Conservation (phyloP, 129 eudicot species). For the sunflower (Helianthus annuus) region HanXRQr2.0-SUNRISE NC_035441.2:47904899-47905398, state of each 20-base stretch:
- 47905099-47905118: slow-evolving; percentile 98
- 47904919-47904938: slow-evolving; percentile 99
- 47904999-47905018: slow-evolving; percentile 97
- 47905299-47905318: too few relatives aligned
- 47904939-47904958: slow-evolving; percentile 98
- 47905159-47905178: slow-evolving; percentile 72
- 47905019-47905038: slow-evolving; percentile 90
- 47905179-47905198: slow-evolving; percentile 74
- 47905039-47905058: slow-evolving; percentile 94
- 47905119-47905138: slow-evolving; percentile 93
- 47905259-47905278: too few relatives aligned
- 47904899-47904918: slow-evolving; percentile 86
- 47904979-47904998: slow-evolving; percentile 79
- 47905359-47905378: too few relatives aligned
- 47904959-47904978: slow-evolving; percentile 92
- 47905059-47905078: slow-evolving; percentile 91
- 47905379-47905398: too few relatives aligned
- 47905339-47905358: too few relatives aligned
- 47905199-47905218: not conserved
- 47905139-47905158: slow-evolving; percentile 88
- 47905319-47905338: too few relatives aligned
- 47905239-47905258: too few relatives aligned
- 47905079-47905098: slow-evolving; percentile 92
- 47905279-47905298: too few relatives aligned
- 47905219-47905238: not conserved